Evolutionary conservation across 73 alveolate species (phyloP), one percentile per base, ranked within the genome.

Genomic region (Paramecium tetraurelia): DNA sequence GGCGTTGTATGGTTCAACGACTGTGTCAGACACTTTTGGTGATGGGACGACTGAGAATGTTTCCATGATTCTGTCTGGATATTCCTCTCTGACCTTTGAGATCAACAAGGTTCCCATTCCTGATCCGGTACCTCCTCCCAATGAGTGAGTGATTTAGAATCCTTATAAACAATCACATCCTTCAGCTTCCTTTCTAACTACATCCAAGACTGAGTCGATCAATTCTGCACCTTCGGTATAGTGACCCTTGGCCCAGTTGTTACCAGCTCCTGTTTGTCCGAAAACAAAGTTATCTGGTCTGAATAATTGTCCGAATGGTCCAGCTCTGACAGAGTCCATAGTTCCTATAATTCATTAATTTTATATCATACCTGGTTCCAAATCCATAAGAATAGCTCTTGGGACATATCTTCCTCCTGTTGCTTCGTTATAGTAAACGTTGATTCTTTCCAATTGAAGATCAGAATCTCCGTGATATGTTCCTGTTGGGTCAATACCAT

Each of bases 401-500:
- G 46, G 84, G 14, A 31, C 84, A 63, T 63, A 31, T 63, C 84
- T 63, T 63, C 99, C 99, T 59, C 99, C 99, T 8, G 99, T 98
- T 27, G 99, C 99, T 95, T 98, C 99, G 94, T 98, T 98, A 96
- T 93, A 98, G 94, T 97, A 98, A 63, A 98, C 99, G 93, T 98
- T 98, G 94, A 95, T 96, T 95, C 98, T 96, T 87, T 96, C 98
- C 57, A 96, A 94, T 92, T 96, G 96, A 75, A 98, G 97, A 88
- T 98, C 99, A 57, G 99, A 98, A 93, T 97, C 99, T 35, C 99
- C 99, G 96, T 98, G 99, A 92, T 97, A 98, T 86, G 99, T 97
- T 40, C 99, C 99, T 36, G 99, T 97, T 40, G 99, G 99, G 96
- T 98, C 99, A 85, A 98, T 97, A 72, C 99, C 99, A 93, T 98